Percentiles rank a stretch among this genome's conserved stretches.
Evolutionary conservation across 2,329 filamentous ascomycete species (phyloP).

Genomic region (Pestalotiopsis sp.): DNA sequence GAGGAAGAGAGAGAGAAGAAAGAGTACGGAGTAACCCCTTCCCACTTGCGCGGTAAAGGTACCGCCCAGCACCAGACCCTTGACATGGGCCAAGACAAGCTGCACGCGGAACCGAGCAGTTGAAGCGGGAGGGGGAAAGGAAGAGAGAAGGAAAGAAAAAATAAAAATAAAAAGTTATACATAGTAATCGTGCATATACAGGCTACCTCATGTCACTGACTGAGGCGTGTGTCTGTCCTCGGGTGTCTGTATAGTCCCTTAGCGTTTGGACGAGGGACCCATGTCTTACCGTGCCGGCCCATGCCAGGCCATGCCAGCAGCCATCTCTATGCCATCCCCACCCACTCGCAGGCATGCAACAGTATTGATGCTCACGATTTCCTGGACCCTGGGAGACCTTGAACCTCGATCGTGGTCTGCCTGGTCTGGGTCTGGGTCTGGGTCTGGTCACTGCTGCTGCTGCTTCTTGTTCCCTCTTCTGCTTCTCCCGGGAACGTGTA

Average conservation of each 20-base stretch:
- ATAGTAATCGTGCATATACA: neutral
- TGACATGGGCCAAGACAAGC: slow-evolving; percentile 3
- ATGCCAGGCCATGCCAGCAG: neutral
- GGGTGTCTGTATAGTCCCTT: neutral
- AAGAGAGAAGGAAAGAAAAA: slow-evolving; percentile 4
- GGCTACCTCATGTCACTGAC: neutral
- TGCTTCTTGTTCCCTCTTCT: too few species aligned
- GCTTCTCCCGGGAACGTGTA: too few species aligned
- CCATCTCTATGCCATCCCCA: slow-evolving; percentile 2
- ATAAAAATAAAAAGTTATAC: neutral
- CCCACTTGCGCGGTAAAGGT: neutral
- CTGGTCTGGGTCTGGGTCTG: neutral
- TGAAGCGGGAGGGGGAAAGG: neutral
- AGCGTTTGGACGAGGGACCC: neutral
- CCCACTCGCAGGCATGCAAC: slow-evolving; percentile 2
- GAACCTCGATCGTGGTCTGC: neutral
- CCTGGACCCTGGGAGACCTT: neutral
- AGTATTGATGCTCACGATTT: neutral
- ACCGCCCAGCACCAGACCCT: neutral
- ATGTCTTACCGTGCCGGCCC: slow-evolving; percentile 5
- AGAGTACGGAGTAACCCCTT: neutral
- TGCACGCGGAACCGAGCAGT: slow-evolving; percentile 1
- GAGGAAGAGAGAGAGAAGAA: neutral
- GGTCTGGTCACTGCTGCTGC: too few species aligned
- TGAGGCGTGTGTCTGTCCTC: neutral